Conservation (phyloP, 1,284 basidiomycete species). For the Apiotrichum brassicae region DNA sequence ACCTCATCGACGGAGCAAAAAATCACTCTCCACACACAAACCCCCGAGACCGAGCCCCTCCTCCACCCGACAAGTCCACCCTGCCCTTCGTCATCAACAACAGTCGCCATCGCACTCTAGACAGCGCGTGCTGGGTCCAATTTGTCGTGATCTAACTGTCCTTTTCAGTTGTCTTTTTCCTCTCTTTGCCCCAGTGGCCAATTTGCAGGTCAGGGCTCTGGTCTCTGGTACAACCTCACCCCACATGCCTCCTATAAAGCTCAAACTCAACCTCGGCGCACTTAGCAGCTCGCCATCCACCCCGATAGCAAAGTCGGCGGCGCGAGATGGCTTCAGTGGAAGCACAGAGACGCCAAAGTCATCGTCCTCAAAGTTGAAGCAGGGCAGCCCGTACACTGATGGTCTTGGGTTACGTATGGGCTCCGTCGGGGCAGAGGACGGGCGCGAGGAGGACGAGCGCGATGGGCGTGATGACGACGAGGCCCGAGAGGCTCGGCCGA, state of each 20-base stretch:
- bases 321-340: background rate
- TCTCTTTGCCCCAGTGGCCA: no score
- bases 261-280: slow-evolving; percentile 30
- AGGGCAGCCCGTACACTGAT: background rate
- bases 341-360: background rate
- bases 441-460: background rate
- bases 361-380: background rate
- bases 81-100: slow-evolving; percentile 16
- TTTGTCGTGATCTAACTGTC: slow-evolving; percentile 42
- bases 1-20: no score
- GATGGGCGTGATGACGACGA: background rate
- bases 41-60: slow-evolving; percentile 1
- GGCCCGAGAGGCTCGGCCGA: background rate
- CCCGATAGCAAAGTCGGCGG: background rate
- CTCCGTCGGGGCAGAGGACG: background rate
- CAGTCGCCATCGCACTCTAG: background rate
- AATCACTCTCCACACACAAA: no score
- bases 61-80: slow-evolving; percentile 45
- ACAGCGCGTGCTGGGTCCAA: slow-evolving; percentile 37
- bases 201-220: slow-evolving; percentile 48
- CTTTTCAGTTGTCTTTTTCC: no score
- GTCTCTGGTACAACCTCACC: slow-evolving; percentile 35
- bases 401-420: background rate
- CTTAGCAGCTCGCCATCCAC: slow-evolving; percentile 3
- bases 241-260: slow-evolving; percentile 31